phyloP scores from a whole-genome alignment of 108 stramenopile genomes.

The Chaetoceros tenuissimus region DNA sequence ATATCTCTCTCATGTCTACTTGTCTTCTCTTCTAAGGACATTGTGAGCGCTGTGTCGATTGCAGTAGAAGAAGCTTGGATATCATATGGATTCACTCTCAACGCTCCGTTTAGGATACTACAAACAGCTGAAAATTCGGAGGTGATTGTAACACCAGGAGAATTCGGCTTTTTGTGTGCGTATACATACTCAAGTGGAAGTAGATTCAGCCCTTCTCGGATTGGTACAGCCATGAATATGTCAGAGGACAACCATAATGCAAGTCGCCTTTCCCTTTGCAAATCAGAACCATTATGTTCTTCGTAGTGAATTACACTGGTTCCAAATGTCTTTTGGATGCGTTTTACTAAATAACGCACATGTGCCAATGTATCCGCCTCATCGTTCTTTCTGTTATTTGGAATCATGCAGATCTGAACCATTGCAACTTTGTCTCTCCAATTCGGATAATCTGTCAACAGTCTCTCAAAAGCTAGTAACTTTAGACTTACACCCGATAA shows the following conservation, averaged over 20 bases:
- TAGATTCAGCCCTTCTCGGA: slow-evolving; percentile 96
- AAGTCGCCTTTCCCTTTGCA: slow-evolving; percentile 75
- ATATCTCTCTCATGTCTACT: slow-evolving; percentile 91
- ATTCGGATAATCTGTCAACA: slow-evolving; percentile 86
- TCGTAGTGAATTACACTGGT: slow-evolving; percentile 83
- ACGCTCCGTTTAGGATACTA: slow-evolving; percentile 91
- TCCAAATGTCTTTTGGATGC: slow-evolving; percentile 78
- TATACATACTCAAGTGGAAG: slow-evolving; percentile 97
- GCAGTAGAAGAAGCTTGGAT: slow-evolving; percentile 77
- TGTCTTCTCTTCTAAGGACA: slow-evolving; percentile 76
- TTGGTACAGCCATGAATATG: slow-evolving; percentile 80
- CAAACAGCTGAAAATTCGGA: slow-evolving; percentile 97
- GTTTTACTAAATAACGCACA: slow-evolving; percentile 61
- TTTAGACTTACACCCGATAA: slow-evolving; percentile 91
- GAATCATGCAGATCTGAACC: slow-evolving; percentile 84
- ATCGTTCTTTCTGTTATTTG: slow-evolving; percentile 75
- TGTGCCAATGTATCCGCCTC: slow-evolving; percentile 74
- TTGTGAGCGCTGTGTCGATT: slow-evolving; percentile 90
- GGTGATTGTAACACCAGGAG: slow-evolving; percentile 91
- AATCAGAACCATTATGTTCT: slow-evolving; percentile 65
- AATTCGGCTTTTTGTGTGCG: slow-evolving; percentile 49
- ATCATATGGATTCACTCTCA: slow-evolving; percentile 97
- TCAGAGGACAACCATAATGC: slow-evolving; percentile 85
- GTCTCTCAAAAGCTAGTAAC: slow-evolving; percentile 90
- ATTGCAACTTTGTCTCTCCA: slow-evolving; percentile 90